Evolutionary conservation across 2,329 filamentous ascomycete genomes (phyloP), one percentile per base, ranked within the genome.

Genomic region (Graphiopsis chlorocephala): DNA sequence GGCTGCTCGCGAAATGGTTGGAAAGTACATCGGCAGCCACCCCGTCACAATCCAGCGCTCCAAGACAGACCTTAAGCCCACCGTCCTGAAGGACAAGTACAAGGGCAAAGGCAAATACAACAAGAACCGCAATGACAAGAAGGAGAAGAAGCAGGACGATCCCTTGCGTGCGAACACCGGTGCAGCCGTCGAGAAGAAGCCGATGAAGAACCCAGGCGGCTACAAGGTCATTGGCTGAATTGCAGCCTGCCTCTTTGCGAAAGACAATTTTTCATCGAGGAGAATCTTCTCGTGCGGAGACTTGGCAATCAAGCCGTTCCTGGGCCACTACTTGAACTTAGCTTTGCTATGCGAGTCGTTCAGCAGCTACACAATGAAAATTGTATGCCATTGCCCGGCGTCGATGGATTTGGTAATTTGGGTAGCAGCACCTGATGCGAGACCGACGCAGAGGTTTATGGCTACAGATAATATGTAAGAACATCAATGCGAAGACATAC

Each of bases 1-100:
- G 73, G 94, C 95, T 1, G 94, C 93, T 72, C 93, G 95, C 80
- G 94, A 98, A 81, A 98, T 98, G 95, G 91, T 97, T 74, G 93
- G 93, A 72, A 98, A 99, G 81, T 99, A 99, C 79, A 98, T 99
- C 75, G 94, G 96, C 73, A 97, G 93, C 76, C 95, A 98, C 78
- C 95, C 95, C 0, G 91, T 78, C 47, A 73, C 75, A 28, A 86
- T 98, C 70, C 89, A 91, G 77, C 91, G 95, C 77, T 92, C 91
- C 69, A 96, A 90, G 70, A 97, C 94, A 6, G 93, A 98, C 77
- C 92, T 99, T 77, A 92, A 91, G 75, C 87, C 92, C 4, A 84
- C 88, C 14, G 84, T 84, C n/a, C 84, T 86, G 67, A 78, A 78
- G 66, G 78, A 82, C 33, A 72, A 72, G 28, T 74, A 74, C 70